These are phyloP conservation scores for Lentinula detonsa DNA, from an alignment of 768 basidiomycete species.

Conservation along the genomic window DNA sequence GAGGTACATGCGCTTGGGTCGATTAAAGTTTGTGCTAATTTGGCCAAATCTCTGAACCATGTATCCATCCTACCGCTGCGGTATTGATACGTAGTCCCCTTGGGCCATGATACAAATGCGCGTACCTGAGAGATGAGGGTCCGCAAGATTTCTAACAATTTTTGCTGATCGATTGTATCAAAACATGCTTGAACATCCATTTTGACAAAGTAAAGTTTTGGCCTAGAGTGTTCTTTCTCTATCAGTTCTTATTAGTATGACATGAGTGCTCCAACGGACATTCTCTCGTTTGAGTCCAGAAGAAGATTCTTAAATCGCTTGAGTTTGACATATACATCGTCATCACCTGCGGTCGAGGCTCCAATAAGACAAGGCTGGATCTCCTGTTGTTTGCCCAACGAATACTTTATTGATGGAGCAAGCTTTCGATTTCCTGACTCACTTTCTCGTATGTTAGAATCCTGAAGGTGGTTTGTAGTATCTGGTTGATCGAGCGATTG, in stretches of 20 bases:
- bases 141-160: conserved; percentile 71
- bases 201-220: conserved; percentile 92
- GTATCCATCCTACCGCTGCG: conserved; percentile 54
- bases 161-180: conserved; percentile 91
- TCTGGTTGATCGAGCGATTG: conserved; percentile 76
- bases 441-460: conserved; percentile 90
- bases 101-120: not conserved
- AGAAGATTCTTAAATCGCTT: conserved; percentile 62
- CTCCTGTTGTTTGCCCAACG: conserved; percentile 34
- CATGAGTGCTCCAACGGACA: conserved; percentile 35
- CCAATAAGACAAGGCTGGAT: conserved; percentile 61
- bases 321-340: conserved; percentile 74
- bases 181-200: conserved; percentile 95
- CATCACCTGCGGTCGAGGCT: conserved; percentile 75
- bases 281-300: conserved; percentile 29
- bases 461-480: conserved; percentile 78
- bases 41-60: conserved; percentile 66
- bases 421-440: not conserved
- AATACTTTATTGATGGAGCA: not conserved
- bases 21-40: conserved; percentile 50
- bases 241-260: not conserved
- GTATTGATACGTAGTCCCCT: not conserved
- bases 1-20: conserved; percentile 48
- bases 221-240: conserved; percentile 36
- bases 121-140: conserved; percentile 66